Evolutionary conservation across 805 yeast species (phyloP), one percentile per base, ranked within the genome.

Genomic region (Metschnikowia baotianmanensis): DNA sequence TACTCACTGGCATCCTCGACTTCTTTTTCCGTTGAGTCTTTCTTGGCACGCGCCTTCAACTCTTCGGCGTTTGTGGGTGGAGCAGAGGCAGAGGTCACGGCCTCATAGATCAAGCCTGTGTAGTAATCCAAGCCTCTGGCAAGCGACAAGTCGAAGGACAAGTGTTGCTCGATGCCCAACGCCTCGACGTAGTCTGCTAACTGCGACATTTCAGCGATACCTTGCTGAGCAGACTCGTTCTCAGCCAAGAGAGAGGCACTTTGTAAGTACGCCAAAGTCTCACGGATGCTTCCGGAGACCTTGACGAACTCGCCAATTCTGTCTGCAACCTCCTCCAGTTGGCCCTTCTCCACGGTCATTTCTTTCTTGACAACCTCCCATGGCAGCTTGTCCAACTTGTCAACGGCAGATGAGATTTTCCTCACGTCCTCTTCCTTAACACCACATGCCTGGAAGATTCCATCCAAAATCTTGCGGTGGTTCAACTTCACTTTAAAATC

Each of bases 111-210:
- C 50, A 93, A 76, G 27, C 99, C 99, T 11, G 99, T 93, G 70
- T 93, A 93, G 67, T 93, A 93, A 67, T 93, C 99, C 56, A 93
- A 77, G 36, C 99, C 99, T 74, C 99, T 82, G 30, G 99, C 99
- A 51, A 93, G 73, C 3, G 98, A 90, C 65, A 93, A 75, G 65
- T 93, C 99, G 53, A 93, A 91, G 10, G 91, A 83, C 46, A 88
- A 72, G 63, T 65, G 77, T 11, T 72, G 48, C 39, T 75, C 75
- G 48, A 88, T 80, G n/a, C 75, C 85, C 56, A 88, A 88, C 5
- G 96, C 95, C 50, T 86, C 86, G 11, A 84, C 74, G 55, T 86
- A 93, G 29, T 80, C 83, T 45, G 86, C 82, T 60, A 87, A 76
- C 15, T 76, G 71, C 34, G 71, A 68, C 82, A 93, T 86, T 50